phyloP scores from a whole-genome alignment of 345 rosid genomes.

The Lenwebbia sp. region DNA sequence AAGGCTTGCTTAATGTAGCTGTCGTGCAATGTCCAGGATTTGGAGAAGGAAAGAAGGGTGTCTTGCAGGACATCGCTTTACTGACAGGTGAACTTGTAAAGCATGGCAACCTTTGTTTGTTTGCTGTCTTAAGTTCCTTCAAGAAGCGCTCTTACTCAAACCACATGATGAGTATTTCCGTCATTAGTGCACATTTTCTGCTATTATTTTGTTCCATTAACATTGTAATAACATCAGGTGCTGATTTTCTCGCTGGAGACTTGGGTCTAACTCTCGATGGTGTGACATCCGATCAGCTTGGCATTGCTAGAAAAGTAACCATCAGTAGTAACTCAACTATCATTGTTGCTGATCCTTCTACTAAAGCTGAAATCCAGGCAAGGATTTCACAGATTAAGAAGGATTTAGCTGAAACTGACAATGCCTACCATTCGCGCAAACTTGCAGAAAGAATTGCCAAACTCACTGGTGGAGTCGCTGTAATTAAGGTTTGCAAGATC shows the following conservation, averaged over 20 bases:
- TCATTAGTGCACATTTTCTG: background rate
- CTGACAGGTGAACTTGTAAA: conserved; percentile 46
- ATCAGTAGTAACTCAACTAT: conserved; percentile 65
- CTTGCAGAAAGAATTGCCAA: conserved; percentile 83
- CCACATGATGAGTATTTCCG: background rate
- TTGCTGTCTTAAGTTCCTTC: background rate
- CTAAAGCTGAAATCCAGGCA: conserved; percentile 76
- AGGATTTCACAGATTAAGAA: conserved; percentile 80
- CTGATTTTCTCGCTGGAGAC: conserved; percentile 75
- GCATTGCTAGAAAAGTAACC: conserved; percentile 58
- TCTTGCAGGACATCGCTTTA: conserved; percentile 85
- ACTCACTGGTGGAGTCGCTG: conserved; percentile 82
- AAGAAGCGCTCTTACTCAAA: background rate
- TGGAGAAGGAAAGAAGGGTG: conserved; percentile 66
- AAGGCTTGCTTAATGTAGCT: conserved; percentile 71
- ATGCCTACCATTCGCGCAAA: conserved; percentile 41
- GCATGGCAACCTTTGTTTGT: background rate
- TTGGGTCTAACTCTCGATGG: conserved; percentile 40
- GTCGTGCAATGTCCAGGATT: conserved; percentile 77
- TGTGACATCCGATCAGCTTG: conserved; percentile 81
- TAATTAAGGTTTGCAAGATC: conserved; percentile 57
- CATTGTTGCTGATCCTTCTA: conserved; percentile 66
- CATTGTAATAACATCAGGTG: conserved; percentile 27
- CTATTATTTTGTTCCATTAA: background rate
- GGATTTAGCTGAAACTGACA: conserved; percentile 78